These are phyloP conservation scores for Euphrasia arctica DNA, from an alignment of 305 asterid genomes.

Conservation along the genomic window DNA sequence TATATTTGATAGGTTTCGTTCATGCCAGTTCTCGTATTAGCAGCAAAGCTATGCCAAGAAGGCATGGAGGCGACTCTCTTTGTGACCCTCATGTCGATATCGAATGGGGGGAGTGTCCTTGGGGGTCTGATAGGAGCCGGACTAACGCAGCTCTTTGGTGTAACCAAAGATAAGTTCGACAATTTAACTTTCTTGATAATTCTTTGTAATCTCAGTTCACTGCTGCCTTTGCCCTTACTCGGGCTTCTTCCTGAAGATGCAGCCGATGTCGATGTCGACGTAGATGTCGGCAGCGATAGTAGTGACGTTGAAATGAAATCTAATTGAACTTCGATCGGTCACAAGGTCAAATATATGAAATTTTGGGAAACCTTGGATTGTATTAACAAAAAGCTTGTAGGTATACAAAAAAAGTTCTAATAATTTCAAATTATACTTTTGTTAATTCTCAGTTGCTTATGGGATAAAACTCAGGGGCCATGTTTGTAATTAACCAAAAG, in stretches of 20 bases:
- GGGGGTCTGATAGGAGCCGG: conserved; percentile 96
- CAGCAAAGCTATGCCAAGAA: conserved; percentile 87
- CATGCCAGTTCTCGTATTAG: conserved; percentile 95
- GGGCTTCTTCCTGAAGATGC: conserved; percentile 76
- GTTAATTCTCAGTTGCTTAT: neutral
- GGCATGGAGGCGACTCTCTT: conserved; percentile 97
- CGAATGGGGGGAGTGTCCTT: conserved; percentile 83
- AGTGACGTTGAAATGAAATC: conserved; percentile 71
- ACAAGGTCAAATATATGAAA: neutral
- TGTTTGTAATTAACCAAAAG: neutral
- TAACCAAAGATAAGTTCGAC: conserved; percentile 77
- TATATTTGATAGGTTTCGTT: conserved; percentile 64
- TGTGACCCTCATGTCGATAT: conserved; percentile 92
- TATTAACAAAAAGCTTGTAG: neutral
- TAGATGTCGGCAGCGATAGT: neutral
- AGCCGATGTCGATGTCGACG: conserved; percentile 24
- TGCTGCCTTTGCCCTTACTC: conserved; percentile 82
- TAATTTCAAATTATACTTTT: neutral
- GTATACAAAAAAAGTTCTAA: neutral
- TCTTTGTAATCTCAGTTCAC: conserved; percentile 87
- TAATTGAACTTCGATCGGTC: conserved; percentile 36
- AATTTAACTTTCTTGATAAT: conserved; percentile 65
- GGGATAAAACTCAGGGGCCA: neutral
- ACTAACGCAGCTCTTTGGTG: conserved; percentile 72
- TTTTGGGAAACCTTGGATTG: neutral